phyloP scores from a whole-genome alignment of 2,329 filamentous ascomycete genomes.

The Amesomyces nigricolor region DNA sequence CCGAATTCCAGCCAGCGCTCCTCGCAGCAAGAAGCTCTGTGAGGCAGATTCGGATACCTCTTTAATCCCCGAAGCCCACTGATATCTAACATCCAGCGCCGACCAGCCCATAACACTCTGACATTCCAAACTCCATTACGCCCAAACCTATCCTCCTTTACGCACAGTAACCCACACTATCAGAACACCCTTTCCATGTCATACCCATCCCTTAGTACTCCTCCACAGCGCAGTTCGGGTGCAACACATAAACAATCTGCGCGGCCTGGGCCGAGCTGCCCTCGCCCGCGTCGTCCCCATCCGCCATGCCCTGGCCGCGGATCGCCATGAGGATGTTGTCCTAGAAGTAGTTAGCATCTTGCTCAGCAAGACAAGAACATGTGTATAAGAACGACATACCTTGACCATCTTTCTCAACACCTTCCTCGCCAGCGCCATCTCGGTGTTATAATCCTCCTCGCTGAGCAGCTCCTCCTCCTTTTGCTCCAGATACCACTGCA shows the following conservation, averaged over 20 bases:
- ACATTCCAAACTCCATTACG: conserved; percentile 8
- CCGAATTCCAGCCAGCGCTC: no score
- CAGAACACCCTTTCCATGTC: neutral
- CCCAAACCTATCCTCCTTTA: neutral
- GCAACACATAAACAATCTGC: conserved; percentile 76
- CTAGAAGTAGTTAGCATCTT: conserved; percentile 38
- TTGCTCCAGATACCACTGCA: conserved; percentile 89
- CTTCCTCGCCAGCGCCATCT: conserved; percentile 69
- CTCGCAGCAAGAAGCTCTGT: no score
- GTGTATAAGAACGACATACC: conserved; percentile 47
- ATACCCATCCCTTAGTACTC: conserved; percentile 36
- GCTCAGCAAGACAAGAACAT: neutral
- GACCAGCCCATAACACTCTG: neutral
- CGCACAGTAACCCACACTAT: no score
- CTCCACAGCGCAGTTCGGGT: conserved; percentile 89
- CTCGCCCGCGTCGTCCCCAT: conserved; percentile 40
- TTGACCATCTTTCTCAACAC: conserved; percentile 95
- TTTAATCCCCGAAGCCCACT: neutral
- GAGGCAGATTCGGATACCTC: no score
- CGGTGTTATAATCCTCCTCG: conserved; percentile 74
- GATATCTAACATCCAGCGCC: conserved; percentile 1
- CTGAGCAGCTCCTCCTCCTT: conserved; percentile 75
- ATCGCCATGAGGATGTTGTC: conserved; percentile 87
- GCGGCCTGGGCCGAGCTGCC: conserved; percentile 39
- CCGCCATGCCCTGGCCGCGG: conserved; percentile 53